A percentile compares a stretch with the other conserved stretches of the same genome.
These are phyloP conservation scores for Cryphonectria parasitica DNA, from an alignment of 2,329 filamentous ascomycete genomes.

Conservation along the genomic window DNA sequence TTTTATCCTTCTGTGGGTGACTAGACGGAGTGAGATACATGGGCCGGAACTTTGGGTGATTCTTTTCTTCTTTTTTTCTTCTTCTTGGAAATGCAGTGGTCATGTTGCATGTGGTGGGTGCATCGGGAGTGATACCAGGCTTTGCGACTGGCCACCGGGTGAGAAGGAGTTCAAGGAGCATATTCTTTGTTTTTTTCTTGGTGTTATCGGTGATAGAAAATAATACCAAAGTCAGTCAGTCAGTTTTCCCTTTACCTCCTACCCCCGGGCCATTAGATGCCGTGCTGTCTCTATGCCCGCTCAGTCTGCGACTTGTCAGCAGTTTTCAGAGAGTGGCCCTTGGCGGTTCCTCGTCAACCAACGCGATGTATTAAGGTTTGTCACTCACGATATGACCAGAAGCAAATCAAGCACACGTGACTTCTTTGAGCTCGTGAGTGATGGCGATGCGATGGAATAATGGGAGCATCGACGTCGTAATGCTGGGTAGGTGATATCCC, in stretches of 20 bases:
- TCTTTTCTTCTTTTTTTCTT: not conserved
- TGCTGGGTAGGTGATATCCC: not conserved
- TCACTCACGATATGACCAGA: not conserved
- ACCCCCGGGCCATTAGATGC: not conserved
- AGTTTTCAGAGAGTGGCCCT: too few species aligned
- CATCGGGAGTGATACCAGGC: conserved; percentile 26
- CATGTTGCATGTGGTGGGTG: conserved; percentile 7
- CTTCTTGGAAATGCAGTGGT: conserved; percentile 15
- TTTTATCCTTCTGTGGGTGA: not conserved
- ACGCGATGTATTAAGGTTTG: too few species aligned
- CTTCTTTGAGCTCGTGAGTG: not conserved
- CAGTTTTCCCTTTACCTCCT: not conserved
- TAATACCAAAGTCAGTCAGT: not conserved
- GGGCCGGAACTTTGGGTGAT: not conserved
- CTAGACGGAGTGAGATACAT: not conserved
- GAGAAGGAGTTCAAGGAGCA: conserved; percentile 1
- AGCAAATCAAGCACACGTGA: not conserved
- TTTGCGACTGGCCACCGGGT: not conserved
- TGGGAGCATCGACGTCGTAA: too few species aligned
- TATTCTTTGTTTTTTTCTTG: not conserved
- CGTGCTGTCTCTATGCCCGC: not conserved
- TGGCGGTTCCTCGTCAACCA: too few species aligned
- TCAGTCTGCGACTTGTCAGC: too few species aligned
- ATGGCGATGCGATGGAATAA: not conserved
- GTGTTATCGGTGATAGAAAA: not conserved